Conservation (phyloP, 371 early-diverging fungal genomes). For the Mortierella sp. region DNA sequence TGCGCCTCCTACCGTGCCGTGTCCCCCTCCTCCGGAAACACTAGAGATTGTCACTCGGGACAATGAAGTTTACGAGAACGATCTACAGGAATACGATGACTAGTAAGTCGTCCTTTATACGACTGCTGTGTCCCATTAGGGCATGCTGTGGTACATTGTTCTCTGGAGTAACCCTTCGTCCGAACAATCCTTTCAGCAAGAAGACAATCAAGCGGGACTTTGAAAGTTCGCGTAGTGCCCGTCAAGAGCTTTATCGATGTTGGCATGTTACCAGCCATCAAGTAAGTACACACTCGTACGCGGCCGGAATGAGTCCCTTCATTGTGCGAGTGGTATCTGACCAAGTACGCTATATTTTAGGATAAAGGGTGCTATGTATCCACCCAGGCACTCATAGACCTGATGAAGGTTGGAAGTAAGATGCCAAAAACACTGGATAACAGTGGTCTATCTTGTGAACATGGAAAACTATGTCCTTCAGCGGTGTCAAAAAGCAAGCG, state of each 20-base stretch:
- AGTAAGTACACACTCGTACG: slow-evolving; percentile 3
- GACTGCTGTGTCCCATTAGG: background rate
- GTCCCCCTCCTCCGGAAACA: slow-evolving; percentile 15
- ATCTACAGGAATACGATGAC: slow-evolving; percentile 10
- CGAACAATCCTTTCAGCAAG: slow-evolving; percentile 11
- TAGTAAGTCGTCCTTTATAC: slow-evolving; percentile 9
- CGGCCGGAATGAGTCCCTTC: too few species aligned
- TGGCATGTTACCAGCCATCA: slow-evolving; percentile 43
- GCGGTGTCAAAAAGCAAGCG: slow-evolving; percentile 37
- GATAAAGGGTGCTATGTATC: slow-evolving; percentile 30
- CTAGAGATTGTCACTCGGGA: slow-evolving; percentile 27
- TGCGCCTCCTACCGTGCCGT: background rate
- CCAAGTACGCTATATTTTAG: background rate
- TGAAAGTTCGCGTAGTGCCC: slow-evolving; percentile 15
- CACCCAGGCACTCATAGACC: slow-evolving; percentile 3
- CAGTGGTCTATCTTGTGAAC: slow-evolving; percentile 31
- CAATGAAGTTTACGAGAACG: slow-evolving; percentile 18
- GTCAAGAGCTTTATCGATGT: slow-evolving; percentile 18
- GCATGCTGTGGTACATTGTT: too few species aligned
- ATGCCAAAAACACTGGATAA: slow-evolving; percentile 16
- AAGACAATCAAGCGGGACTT: slow-evolving; percentile 18
- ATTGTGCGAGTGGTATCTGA: background rate
- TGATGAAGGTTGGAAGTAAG: slow-evolving; percentile 8
- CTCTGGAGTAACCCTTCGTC: too few species aligned
- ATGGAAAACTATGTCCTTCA: slow-evolving; percentile 41